Evolutionary conservation across 1,139 yeast genomes (phyloP).

Genomic region (Yamadazyma epiphylla): DNA sequence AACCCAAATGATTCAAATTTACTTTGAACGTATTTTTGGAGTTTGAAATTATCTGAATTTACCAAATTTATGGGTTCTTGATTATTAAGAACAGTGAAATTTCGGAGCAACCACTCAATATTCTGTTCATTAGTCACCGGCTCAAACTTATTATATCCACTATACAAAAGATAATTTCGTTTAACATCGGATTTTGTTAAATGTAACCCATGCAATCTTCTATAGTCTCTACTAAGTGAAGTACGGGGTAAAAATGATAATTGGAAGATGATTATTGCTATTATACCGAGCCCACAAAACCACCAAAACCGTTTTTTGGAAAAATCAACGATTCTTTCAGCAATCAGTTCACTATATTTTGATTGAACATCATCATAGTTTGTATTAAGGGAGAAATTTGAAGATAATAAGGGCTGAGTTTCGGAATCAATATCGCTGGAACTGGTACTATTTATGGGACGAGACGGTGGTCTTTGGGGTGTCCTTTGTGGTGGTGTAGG

Average conservation of each 20-base stretch:
- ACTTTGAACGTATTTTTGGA: constrained; percentile 22
- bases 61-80: constrained; percentile 19
- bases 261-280: constrained; percentile 54
- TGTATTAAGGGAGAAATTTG: not conserved
- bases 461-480: not conserved
- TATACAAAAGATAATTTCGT: constrained; percentile 30
- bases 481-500: not conserved
- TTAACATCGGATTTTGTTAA: constrained; percentile 64
- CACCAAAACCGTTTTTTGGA: constrained; percentile 45
- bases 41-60: constrained; percentile 23
- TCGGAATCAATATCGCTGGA: not conserved
- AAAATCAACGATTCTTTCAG: constrained; percentile 17
- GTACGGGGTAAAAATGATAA: constrained; percentile 83
- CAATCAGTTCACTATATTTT: constrained; percentile 5
- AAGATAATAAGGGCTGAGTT: not conserved
- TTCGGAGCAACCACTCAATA: constrained; percentile 23
- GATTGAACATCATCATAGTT: not conserved
- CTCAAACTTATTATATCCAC: constrained; percentile 21
- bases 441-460: not conserved
- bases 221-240: constrained; percentile 76
- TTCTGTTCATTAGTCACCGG: constrained; percentile 25
- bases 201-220: constrained; percentile 65
- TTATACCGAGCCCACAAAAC: constrained; percentile 50
- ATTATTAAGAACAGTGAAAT: constrained; percentile 17
- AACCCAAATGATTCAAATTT: constrained; percentile 28